Conservation (phyloP, 2,329 filamentous ascomycete genomes). For the Ophiostoma pallidulum region DNA sequence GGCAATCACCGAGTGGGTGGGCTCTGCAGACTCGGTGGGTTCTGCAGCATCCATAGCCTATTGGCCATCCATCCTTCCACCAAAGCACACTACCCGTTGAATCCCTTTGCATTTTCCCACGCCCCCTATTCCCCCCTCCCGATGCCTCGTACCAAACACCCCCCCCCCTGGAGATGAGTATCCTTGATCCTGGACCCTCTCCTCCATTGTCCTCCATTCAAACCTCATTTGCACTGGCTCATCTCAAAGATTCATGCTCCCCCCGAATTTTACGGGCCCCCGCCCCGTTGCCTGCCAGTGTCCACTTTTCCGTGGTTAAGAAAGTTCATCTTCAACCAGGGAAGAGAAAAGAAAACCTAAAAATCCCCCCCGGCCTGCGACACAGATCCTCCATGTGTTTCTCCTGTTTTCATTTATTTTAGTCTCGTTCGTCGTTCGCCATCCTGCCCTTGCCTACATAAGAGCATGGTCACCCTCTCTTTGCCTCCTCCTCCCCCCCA, state of each 20-base stretch:
- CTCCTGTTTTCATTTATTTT: conserved; percentile 22
- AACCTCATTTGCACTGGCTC: conserved; percentile 10
- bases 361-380: conserved; percentile 8
- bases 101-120: not conserved
- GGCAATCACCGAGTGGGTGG: conserved; percentile 35
- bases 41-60: conserved; percentile 30
- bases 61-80: conserved; percentile 28
- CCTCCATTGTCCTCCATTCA: conserved; percentile 11
- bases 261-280: conserved; percentile 5
- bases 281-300: conserved; percentile 1
- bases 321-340: conserved; percentile 4
- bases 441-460: conserved; percentile 23
- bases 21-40: conserved; percentile 27
- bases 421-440: conserved; percentile 28
- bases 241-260: conserved; percentile 14
- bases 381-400: conserved; percentile 11
- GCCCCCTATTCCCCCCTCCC: conserved; percentile 6
- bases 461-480: conserved; percentile 19
- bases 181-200: conserved; percentile 11
- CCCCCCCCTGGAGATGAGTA: conserved; percentile 1
- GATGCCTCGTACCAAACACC: conserved; percentile 1
- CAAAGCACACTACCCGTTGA: not conserved
- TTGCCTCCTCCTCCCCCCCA: conserved; percentile 11
- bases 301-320: conserved; percentile 9
- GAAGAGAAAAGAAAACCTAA: conserved; percentile 1